phyloP scores from a whole-genome alignment of 2,329 filamentous ascomycete species.

The Botryotinia globosa region DNA sequence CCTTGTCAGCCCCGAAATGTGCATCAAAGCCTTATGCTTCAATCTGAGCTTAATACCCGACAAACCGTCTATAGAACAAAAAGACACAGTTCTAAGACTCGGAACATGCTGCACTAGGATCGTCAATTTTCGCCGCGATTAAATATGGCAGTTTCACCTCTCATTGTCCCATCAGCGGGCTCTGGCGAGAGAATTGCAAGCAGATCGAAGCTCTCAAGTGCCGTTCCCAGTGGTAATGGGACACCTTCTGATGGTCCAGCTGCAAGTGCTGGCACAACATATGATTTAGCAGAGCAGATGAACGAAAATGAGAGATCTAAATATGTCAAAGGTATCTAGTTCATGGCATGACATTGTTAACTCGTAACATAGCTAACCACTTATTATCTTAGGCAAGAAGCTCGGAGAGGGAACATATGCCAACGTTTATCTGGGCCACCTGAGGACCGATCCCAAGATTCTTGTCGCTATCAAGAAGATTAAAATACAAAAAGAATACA shows the following conservation, averaged over 20 bases:
- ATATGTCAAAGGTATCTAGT: constrained; percentile 72
- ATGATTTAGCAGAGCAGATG: constrained; percentile 73
- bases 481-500: constrained; percentile 81
- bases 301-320: constrained; percentile 81
- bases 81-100: background rate
- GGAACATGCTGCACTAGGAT: background rate
- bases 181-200: constrained; percentile 17
- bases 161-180: constrained; percentile 21
- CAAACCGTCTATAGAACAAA: background rate
- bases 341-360: constrained; percentile 19
- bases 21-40: background rate
- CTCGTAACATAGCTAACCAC: constrained; percentile 12
- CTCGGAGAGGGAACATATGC: constrained; percentile 97
- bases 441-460: constrained; percentile 66
- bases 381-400: constrained; percentile 63
- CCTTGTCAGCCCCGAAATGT: background rate
- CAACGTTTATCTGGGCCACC: constrained; percentile 86
- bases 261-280: constrained; percentile 29
- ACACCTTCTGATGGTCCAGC: constrained; percentile 24
- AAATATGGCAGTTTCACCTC: constrained; percentile 28
- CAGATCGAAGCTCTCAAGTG: constrained; percentile 22
- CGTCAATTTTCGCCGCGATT: background rate
- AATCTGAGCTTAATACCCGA: background rate
- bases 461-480: constrained; percentile 93
- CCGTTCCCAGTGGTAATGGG: constrained; percentile 22